Percentiles rank a stretch among this genome's conserved stretches.
phyloP scores from a whole-genome alignment of 164 flowering plant species.

The Stephania yunnanensis region DNA sequence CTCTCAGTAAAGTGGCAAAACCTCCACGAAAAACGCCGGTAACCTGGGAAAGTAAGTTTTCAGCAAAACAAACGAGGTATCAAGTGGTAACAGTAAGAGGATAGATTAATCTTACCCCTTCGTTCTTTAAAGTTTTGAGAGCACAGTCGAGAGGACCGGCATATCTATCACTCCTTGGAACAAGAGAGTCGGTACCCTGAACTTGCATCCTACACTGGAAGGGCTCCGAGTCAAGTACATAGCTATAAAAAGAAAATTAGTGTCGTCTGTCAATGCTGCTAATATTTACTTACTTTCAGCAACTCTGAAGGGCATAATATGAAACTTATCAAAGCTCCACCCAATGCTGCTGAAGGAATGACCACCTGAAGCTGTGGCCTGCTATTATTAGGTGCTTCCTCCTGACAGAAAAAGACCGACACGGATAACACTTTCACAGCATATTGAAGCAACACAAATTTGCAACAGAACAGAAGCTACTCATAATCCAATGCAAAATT shows the following conservation, averaged over 20 bases:
- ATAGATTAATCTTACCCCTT: slow-evolving; percentile 58
- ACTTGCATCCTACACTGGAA: slow-evolving; percentile 99
- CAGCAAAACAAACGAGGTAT: slow-evolving; percentile 18
- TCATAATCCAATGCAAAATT: neutral
- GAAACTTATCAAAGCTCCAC: slow-evolving; percentile 79
- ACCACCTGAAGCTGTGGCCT: slow-evolving; percentile 59
- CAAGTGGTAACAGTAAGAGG: slow-evolving; percentile 2
- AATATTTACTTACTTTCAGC: slow-evolving; percentile 52
- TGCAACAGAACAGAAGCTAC: neutral
- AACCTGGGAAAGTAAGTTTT: slow-evolving; percentile 41
- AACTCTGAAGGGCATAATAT: slow-evolving; percentile 85
- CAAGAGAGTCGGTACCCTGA: slow-evolving; percentile 68
- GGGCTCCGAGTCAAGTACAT: slow-evolving; percentile 25
- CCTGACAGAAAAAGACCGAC: slow-evolving; percentile 30
- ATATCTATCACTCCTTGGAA: slow-evolving; percentile 51
- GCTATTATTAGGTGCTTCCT: slow-evolving; percentile 33
- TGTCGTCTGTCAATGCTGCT: neutral
- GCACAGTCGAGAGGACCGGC: slow-evolving; percentile 77
- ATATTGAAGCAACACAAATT: neutral
- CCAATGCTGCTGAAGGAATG: slow-evolving; percentile 73
- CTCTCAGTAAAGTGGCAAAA: slow-evolving; percentile 65
- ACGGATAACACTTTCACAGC: neutral
- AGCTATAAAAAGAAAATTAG: neutral
- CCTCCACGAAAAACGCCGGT: slow-evolving; percentile 83
- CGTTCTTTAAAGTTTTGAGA: slow-evolving; percentile 53